Base-by-base conservation (phyloP, 768 basidiomycete genomes). In the Zangia roseola region DNA sequence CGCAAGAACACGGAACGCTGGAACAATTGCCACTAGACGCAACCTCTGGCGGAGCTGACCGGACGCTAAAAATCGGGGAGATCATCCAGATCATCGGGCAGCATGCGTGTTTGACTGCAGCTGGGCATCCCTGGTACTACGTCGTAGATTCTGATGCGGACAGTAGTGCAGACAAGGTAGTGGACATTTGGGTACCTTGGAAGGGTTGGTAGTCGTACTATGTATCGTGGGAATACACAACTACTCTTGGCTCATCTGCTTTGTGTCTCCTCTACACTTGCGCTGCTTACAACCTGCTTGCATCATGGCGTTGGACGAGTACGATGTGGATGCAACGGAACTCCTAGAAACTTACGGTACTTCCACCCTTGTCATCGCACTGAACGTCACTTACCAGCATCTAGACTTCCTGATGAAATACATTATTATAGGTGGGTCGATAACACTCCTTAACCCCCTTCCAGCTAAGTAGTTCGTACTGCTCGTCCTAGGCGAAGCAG, bases 341-440 rank as follows among this genome's bases (percentile, higher is more conserved):
- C 81, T 97, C 41, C 68, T 94, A 57, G 94, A 97, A 71, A 92
- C 93, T 53, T 97, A 97, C 69, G 94, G 94, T 93, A 30, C 46
- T 78, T 52, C n/a, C 33, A 40, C 40, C 38, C 20, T 25, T 17
- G 25, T 10, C 38, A 21, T 17, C 14, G 28, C 33, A 19, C 28
- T 21, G 28, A 49, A 42, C 48, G 43, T 50, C 51, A 44, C 57
- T 62, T 54, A 56, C 37, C 35, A n/a, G 8, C 14, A 38, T 49
- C 38, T 69, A 97, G 97, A 99, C 73, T 98, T 97, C 69, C 81
- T 99, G 57, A 92, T 97, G 85, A 99, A 99, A 74, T 93, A 94
- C 71, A 97, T 97, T 64, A 82, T 98, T 58, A 92, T 97, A 61
- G 95, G 95, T 91, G 57, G 50, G 76, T 52, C 12, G 49, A 19